phyloP scores from a whole-genome alignment of 495 filamentous ascomycete genomes.

The Bacidia rubella region DNA sequence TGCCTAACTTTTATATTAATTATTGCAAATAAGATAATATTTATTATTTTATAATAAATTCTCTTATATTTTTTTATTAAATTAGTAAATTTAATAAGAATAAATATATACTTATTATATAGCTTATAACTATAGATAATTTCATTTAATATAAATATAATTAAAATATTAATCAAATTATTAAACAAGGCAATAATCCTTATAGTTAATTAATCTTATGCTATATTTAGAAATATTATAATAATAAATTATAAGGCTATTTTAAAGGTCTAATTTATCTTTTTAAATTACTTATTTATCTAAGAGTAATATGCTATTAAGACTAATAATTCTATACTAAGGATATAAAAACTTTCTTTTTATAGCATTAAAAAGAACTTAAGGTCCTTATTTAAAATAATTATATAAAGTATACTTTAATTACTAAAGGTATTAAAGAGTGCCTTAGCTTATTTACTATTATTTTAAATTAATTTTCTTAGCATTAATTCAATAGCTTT shows the following conservation, averaged over 20 bases:
- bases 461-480: not conserved
- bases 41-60: not conserved
- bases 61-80: not conserved
- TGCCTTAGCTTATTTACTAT: not conserved
- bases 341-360: not conserved
- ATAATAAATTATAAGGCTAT: not conserved
- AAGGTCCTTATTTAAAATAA: not conserved
- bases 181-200: not conserved
- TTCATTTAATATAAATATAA: not conserved
- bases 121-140: not conserved
- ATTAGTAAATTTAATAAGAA: not conserved
- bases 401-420: constrained; percentile 1
- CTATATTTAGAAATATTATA: not conserved
- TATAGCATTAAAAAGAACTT: constrained; percentile 3
- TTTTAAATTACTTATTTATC: not conserved
- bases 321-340: not conserved
- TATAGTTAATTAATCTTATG: not conserved
- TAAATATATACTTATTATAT: not conserved
- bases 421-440: not conserved
- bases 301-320: constrained; percentile 3
- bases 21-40: not conserved
- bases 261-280: constrained; percentile 1
- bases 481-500: not conserved
- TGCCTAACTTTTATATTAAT: not conserved
- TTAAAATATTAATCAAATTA: not conserved